Conservation (phyloP, 2,329 filamentous ascomycete species). For the Ophiostoma fasciatum region DNA sequence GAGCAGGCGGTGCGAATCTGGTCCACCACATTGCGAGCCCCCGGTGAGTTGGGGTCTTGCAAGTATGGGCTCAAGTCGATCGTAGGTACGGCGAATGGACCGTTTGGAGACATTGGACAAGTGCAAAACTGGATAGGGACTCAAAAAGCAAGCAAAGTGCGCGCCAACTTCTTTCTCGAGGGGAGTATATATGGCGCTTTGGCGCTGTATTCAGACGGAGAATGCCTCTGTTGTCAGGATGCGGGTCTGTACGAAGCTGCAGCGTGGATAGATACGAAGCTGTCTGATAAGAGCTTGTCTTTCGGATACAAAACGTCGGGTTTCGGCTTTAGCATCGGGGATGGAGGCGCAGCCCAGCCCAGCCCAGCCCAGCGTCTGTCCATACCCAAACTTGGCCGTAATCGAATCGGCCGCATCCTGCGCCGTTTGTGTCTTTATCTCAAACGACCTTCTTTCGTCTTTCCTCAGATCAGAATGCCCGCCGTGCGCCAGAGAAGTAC, state of each 20-base stretch:
- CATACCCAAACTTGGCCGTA: too few species aligned
- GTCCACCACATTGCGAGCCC: background rate
- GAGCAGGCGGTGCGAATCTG: constrained; percentile 14
- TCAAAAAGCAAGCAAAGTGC: background rate
- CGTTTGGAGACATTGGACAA: background rate
- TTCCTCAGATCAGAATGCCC: background rate
- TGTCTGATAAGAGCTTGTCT: too few species aligned
- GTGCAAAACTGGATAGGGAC: background rate
- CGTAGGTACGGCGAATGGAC: constrained; percentile 1
- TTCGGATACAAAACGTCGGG: background rate
- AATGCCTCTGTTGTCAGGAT: background rate
- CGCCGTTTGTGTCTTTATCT: background rate
- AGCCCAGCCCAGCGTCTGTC: too few species aligned
- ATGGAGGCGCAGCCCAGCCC: too few species aligned
- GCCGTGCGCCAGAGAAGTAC: background rate
- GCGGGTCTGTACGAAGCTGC: background rate
- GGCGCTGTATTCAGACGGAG: background rate
- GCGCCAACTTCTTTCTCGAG: background rate
- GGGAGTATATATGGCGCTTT: background rate
- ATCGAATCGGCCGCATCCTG: background rate
- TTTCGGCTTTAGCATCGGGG: background rate
- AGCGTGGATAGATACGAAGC: too few species aligned
- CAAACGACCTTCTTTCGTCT: background rate
- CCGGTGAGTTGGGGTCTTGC: background rate
- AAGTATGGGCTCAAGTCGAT: background rate